Base-by-base conservation (phyloP, 768 basidiomycete genomes). In the Clitopilus passeckerianus region DNA sequence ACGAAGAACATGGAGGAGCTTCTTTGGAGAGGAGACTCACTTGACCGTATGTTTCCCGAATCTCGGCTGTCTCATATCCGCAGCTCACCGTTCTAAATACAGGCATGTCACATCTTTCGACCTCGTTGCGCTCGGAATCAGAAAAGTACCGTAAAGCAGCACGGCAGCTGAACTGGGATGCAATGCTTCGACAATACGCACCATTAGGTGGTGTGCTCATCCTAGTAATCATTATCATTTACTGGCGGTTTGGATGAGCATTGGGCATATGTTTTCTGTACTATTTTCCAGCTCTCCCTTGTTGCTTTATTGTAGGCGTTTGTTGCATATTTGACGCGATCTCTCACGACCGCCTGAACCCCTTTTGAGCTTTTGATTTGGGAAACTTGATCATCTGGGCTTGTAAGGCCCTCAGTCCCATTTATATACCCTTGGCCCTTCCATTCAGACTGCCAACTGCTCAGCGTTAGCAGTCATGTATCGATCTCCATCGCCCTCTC, bases 1-100 rank as follows among this genome's bases (percentile, higher is more conserved):
- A 98, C 97, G 8, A 98, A 99, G 79, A 98, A 99, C 69, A 99
- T 99, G 96, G 97, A 99, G 74, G 97, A 99, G 73, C 77, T 99
- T 56, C 75, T 99, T 54, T 98, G 96, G 97, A 81, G 97, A 71
- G 97, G 97, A 24, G 97, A 99, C 72, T 96, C 93, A 30, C 80
- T 99, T 60, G 97, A 99, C 73, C 82, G 97, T 96, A 68, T 65
- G 91, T 77, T 52, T 41, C 35, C 41, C 62, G n/a, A 12, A 15
- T 30, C 54, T 24, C 20, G 30, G 53, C 58, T 46, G 6, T 16
- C 57, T 30, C 27, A 30, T 30, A 30, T 30, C 27, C 27, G 27
- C 27, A 30, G 27, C 27, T 30, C 27, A 30, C 27, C 27, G 54
- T 23, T 53, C 34, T 18, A 10, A 50, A 50, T 60, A 12, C 65